Evolutionary conservation across 2,329 filamentous ascomycete genomes (phyloP), one percentile per base, ranked within the genome.

Genomic region (Trichoderma harzianum): DNA sequence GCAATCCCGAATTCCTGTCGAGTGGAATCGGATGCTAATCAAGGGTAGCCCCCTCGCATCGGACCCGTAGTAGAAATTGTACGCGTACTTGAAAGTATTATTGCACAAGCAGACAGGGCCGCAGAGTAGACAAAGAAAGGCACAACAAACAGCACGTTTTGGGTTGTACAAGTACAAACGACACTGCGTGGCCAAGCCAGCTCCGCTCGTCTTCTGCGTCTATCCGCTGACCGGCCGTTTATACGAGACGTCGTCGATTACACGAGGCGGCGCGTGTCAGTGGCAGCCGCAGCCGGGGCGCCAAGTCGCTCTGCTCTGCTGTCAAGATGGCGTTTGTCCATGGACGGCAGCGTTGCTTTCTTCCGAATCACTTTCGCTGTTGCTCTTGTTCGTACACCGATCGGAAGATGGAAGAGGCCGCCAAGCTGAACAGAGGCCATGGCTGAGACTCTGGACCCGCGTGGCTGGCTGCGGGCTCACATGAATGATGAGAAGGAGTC

Each of bases 241-340:
- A 69, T 69, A 69, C 66, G 66, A 69, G 66, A 28, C 47, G 7
- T 69, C 24, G 36, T 53, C 39, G 64, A 61, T 61, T 69, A 26
- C 26, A 60, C 65, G 66, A 69, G 66, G 39, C 57, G 66, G 66
- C 66, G 55, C 66, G 66, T 69, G 57, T 69, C 66, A 53, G 39
- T 61, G 66, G 51, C 66, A 62, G 66, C 66, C 55, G 57, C 66
- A 58, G 18, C 66, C 57, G 66, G n/a, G 8, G 34, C 65, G 65
- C 65, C 65, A 68, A 68, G 34, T 34, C 28, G 16, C 53, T 12
- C 28, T n/a, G 21, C 34, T 32, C 65, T 26, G 18, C 39, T 47
- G 34, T 58, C 65, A 68, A 24, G 18, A 30, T 24, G 18, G 55
- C 55, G 62, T 43, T 32, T 18, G 28, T 24, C 11, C 32, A 2